A percentile compares a stretch with the other conserved stretches of the same genome.
Evolutionary conservation across 1,139 yeast species (phyloP).

Genomic region (Suhomyces panamericanus): DNA sequence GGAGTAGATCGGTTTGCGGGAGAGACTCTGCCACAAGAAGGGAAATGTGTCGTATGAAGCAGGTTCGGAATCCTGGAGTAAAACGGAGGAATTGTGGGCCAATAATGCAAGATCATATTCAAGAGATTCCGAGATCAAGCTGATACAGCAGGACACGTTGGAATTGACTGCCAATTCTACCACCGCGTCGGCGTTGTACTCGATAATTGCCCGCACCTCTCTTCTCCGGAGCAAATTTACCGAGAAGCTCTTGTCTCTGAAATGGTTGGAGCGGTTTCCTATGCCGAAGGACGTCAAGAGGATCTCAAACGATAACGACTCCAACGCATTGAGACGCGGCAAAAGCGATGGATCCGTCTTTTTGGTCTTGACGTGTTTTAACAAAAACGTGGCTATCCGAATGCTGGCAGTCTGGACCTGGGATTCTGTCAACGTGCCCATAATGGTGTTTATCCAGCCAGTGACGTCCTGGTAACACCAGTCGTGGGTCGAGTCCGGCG

Average conservation of each 20-base stretch:
- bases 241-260: constrained; percentile 21
- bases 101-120: constrained; percentile 57
- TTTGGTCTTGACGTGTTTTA: constrained; percentile 21
- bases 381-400: constrained; percentile 38
- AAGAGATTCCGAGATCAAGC: constrained; percentile 49
- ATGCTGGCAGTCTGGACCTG: constrained; percentile 45
- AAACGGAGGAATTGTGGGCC: constrained; percentile 51
- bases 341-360: background rate
- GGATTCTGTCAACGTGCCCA: constrained; percentile 36
- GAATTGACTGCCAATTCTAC: constrained; percentile 25
- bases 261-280: constrained; percentile 16
- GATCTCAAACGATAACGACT: constrained; percentile 15
- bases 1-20: constrained; percentile 38
- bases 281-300: constrained; percentile 19
- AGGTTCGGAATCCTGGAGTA: constrained; percentile 40
- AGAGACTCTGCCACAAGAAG: constrained; percentile 46
- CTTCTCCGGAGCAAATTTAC: constrained; percentile 29
- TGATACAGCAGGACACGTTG: constrained; percentile 22
- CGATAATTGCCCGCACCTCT: constrained; percentile 40
- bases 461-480: constrained; percentile 32
- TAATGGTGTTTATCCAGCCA: constrained; percentile 43
- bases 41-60: constrained; percentile 48
- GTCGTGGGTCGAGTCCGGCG: constrained; percentile 1
- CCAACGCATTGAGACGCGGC: constrained; percentile 6
- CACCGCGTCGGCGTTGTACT: constrained; percentile 27